Conservation (phyloP, 1,284 basidiomycete genomes). For the Ganoderma meredithae region DNA sequence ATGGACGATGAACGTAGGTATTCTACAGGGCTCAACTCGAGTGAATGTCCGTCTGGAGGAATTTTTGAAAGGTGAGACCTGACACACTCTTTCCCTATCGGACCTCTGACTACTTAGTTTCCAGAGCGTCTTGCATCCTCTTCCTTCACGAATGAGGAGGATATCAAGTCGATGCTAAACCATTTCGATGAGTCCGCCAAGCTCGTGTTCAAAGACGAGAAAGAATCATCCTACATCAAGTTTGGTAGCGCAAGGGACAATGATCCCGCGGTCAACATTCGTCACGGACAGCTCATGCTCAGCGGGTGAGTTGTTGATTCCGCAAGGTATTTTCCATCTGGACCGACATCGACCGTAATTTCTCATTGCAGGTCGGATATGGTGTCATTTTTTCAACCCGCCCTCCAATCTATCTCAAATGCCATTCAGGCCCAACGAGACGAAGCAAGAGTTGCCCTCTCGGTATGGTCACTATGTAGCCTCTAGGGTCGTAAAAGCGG, state of each 20-base stretch:
- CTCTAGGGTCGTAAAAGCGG: neutral
- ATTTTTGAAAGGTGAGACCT: slow-evolving; percentile 40
- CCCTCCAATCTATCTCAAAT: slow-evolving; percentile 42
- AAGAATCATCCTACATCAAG: slow-evolving; percentile 48
- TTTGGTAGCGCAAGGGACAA: slow-evolving; percentile 49
- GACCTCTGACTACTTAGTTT: neutral
- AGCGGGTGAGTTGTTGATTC: slow-evolving; percentile 42
- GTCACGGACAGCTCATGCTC: slow-evolving; percentile 48
- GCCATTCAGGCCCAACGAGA: slow-evolving; percentile 43
- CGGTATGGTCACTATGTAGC: slow-evolving; percentile 17
- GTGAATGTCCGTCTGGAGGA: slow-evolving; percentile 40
- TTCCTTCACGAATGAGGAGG: slow-evolving; percentile 43
- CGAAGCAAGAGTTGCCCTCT: slow-evolving; percentile 2
- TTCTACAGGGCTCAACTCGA: slow-evolving; percentile 39
- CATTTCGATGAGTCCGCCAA: slow-evolving; percentile 52
- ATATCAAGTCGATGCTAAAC: slow-evolving; percentile 46
- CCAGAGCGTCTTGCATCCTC: slow-evolving; percentile 46
- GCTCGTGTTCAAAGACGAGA: slow-evolving; percentile 46
- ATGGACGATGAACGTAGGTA: slow-evolving; percentile 24
- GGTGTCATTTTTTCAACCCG: slow-evolving; percentile 50
- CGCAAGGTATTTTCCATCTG: neutral
- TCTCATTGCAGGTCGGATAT: slow-evolving; percentile 40
- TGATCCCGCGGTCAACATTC: slow-evolving; percentile 46
- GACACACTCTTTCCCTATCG: neutral
- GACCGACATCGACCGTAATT: neutral